Base-by-base conservation (phyloP, 2,329 filamentous ascomycete species). In the Monosporascus sp. region DNA sequence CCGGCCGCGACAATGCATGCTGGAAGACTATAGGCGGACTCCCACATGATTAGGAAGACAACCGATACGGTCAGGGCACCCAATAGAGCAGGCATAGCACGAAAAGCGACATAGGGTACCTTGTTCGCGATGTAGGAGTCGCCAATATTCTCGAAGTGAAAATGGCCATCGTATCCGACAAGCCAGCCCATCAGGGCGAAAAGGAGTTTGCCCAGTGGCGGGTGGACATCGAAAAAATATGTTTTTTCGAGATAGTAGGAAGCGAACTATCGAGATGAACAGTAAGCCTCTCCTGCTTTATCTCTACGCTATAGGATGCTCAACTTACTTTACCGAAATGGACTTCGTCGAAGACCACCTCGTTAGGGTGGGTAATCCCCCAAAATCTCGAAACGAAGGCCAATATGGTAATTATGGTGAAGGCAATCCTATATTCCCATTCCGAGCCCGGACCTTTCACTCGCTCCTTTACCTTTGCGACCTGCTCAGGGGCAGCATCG, bases 171-270 rank as follows among this genome's bases (percentile, higher is more conserved):
- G 72, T 96, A 99, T 67, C 94, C 94, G 51, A 97, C 89, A 52
- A 97, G 82, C 94, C 94, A 99, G 70, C 94, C 94, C 75, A 96
- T 91, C 60, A 97, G 84, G 62, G 92, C 94, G 70, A 97, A 97
- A 49, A 99, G 86, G 56, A 99, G 91, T 79, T 99, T 99, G 73
- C 90, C 94, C 65, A 99, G 95, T 17, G 94, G 94, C 62, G 94
- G 94, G 72, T 99, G 94, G 52, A 99, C 94, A 77, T 99, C 94
- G 85, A 99, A 99, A 81, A 99, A 99, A 78, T 97, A 99, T 58
- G 91, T 97, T 65, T 91, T 88, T 76, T 97, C 87, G 64, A 99
- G 86, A 72, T 99, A 99, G 69, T 85, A 87, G 9, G 85, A 88
- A 52, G 85, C 85, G 67, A 88, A 88, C 85, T 88, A 63, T 24